Percentiles rank a stretch among this genome's conserved stretches.
Evolutionary conservation across 441 rosid species (phyloP).

Genomic region (Erodium texanum): DNA sequence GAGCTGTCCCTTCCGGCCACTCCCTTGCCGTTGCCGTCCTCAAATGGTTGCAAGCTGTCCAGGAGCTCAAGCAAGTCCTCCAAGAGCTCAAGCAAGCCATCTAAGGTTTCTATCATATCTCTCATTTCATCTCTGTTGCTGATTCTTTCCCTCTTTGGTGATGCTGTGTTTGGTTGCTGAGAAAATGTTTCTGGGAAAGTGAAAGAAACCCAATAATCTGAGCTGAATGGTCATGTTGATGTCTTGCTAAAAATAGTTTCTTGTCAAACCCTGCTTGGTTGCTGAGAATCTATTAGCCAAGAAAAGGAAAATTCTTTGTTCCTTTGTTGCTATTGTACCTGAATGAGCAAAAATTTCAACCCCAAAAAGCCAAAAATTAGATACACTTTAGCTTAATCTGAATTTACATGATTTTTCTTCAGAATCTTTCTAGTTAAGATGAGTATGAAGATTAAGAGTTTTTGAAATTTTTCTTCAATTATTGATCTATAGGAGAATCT

Average conservation of each 20-base stretch:
- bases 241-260: neutral
- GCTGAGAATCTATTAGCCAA: neutral
- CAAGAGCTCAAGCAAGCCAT: too few relatives aligned
- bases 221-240: neutral
- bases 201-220: neutral
- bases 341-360: neutral
- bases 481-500: conserved; percentile 4
- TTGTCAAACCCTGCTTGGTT: neutral
- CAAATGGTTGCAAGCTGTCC: too few relatives aligned
- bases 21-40: conserved; percentile 39
- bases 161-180: conserved; percentile 8
- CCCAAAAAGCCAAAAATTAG: neutral
- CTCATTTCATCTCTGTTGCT: too few relatives aligned
- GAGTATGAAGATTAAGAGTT: neutral
- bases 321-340: neutral
- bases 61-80: too few relatives aligned
- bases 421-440: neutral
- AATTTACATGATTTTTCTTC: neutral
- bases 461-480: neutral
- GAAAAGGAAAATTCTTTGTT: conserved; percentile 4
- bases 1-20: conserved; percentile 38
- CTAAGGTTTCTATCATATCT: too few relatives aligned
- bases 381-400: neutral
- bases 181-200: neutral
- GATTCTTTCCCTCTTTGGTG: neutral